phyloP scores from a whole-genome alignment of 2,329 filamentous ascomycete species.

The Alternaria hordeiaustralica region DNA sequence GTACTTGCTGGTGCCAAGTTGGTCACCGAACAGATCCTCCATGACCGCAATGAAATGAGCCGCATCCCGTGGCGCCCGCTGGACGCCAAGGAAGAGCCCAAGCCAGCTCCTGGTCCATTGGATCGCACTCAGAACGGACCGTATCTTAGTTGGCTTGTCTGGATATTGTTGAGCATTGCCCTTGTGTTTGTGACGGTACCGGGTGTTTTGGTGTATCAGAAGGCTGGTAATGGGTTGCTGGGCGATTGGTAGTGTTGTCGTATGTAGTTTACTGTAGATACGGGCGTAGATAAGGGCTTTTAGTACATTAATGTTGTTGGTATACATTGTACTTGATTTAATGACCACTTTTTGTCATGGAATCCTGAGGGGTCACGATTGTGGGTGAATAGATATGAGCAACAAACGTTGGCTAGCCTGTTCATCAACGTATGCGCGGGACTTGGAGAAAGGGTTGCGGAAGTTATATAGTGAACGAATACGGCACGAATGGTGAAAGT shows the following conservation, averaged over 20 bases:
- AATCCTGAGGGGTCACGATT: not conserved
- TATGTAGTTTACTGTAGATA: not conserved
- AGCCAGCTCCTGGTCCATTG: conserved; percentile 10
- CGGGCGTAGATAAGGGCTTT: not conserved
- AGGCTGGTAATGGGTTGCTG: not conserved
- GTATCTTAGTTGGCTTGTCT: conserved; percentile 25
- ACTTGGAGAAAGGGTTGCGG: not conserved
- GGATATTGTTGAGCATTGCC: conserved; percentile 17
- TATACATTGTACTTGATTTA: not conserved
- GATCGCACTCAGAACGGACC: conserved; percentile 24
- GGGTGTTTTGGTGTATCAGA: not conserved
- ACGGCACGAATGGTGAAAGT: not conserved
- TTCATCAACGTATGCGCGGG: not conserved
- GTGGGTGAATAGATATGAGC: not conserved
- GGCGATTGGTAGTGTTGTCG: not conserved
- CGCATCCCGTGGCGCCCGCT: conserved; percentile 49
- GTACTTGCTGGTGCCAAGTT: conserved; percentile 73
- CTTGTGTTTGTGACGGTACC: not conserved
- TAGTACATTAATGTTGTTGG: not conserved
- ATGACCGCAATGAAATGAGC: conserved; percentile 36
- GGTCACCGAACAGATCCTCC: conserved; percentile 60
- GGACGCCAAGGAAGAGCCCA: not conserved
- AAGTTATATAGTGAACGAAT: not conserved
- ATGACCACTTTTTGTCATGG: not conserved
- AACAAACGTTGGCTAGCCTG: not conserved